These are phyloP conservation scores for Leptographium galeiforme DNA, from an alignment of 2,329 filamentous ascomycete species.

Conservation along the genomic window DNA sequence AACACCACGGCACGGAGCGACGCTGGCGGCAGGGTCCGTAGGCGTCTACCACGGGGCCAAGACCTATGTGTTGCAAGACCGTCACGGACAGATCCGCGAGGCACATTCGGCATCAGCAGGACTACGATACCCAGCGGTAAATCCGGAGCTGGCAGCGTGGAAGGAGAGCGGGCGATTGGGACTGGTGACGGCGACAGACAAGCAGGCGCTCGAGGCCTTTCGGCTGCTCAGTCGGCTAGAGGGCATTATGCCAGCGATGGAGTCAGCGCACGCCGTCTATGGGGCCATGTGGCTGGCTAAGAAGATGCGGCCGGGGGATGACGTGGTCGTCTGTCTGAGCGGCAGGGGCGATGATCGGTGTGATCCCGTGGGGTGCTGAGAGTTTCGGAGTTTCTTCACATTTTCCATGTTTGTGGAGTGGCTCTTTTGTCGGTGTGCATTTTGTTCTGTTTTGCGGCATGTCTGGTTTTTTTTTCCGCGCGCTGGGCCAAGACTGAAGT, in stretches of 20 bases:
- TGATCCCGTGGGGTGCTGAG: neutral
- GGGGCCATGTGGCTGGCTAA: conserved; percentile 84
- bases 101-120: conserved; percentile 96
- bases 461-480: no score
- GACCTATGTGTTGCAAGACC: conserved; percentile 88
- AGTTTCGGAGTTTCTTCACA: no score
- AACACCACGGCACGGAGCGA: conserved; percentile 74
- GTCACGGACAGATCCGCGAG: conserved; percentile 83
- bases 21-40: conserved; percentile 75
- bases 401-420: no score
- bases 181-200: conserved; percentile 84
- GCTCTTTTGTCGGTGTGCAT: no score
- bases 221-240: conserved; percentile 76
- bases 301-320: conserved; percentile 76
- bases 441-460: no score
- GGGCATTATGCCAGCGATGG: conserved; percentile 91
- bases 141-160: conserved; percentile 83
- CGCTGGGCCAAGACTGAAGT: no score
- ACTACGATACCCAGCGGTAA: conserved; percentile 93
- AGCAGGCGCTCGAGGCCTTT: conserved; percentile 81
- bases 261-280: conserved; percentile 85
- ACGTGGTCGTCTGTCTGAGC: conserved; percentile 86
- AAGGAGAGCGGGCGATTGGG: conserved; percentile 79
- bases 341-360: conserved; percentile 72
- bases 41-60: conserved; percentile 92